Conservation (phyloP, 495 filamentous ascomycete genomes). For the Xylaria intraflava region DNA sequence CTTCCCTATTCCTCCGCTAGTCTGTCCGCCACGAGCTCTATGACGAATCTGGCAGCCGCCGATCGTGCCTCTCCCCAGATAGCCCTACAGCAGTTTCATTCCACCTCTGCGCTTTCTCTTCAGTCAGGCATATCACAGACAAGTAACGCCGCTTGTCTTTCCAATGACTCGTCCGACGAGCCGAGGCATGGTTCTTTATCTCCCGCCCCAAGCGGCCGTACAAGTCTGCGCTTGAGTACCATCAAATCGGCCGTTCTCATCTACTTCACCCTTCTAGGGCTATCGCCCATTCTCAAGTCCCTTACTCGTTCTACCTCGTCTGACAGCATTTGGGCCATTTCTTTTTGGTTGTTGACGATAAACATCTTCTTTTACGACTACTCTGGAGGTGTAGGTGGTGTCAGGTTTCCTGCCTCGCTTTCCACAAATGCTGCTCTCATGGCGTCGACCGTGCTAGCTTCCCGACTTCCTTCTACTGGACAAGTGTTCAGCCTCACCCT, state of each 20-base stretch:
- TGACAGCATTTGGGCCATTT: slow-evolving; percentile 96
- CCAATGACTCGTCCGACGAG: slow-evolving; percentile 18
- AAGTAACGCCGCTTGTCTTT: slow-evolving; percentile 19
- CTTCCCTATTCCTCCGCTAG: slow-evolving; percentile 3
- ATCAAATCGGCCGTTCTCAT: slow-evolving; percentile 90
- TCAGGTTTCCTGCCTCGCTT: slow-evolving; percentile 68
- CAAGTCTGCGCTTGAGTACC: slow-evolving; percentile 37
- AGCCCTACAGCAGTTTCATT: slow-evolving; percentile 18
- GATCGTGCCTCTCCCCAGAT: slow-evolving; percentile 21
- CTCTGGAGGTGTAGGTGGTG: slow-evolving; percentile 53
- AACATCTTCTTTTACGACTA: slow-evolving; percentile 99
- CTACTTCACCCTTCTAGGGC: slow-evolving; percentile 80
- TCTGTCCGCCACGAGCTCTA: slow-evolving; percentile 36
- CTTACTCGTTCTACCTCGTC: slow-evolving; percentile 81
- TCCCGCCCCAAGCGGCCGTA: slow-evolving; percentile 23
- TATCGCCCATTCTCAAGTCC: slow-evolving; percentile 91
- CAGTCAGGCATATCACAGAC: slow-evolving; percentile 32
- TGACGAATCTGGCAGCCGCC: slow-evolving; percentile 27
- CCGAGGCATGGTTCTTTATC: slow-evolving; percentile 19
- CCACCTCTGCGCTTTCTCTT: slow-evolving; percentile 31
- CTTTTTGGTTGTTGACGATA: slow-evolving; percentile 83
- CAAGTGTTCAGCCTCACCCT: slow-evolving; percentile 94
- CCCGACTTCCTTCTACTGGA: slow-evolving; percentile 75
- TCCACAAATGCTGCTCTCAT: slow-evolving; percentile 94
- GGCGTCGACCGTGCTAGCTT: slow-evolving; percentile 88